A percentile compares a stretch with the other conserved stretches of the same genome.
Evolutionary conservation across 1,284 basidiomycete genomes (phyloP).

Genomic region (Bjerkandera adusta): DNA sequence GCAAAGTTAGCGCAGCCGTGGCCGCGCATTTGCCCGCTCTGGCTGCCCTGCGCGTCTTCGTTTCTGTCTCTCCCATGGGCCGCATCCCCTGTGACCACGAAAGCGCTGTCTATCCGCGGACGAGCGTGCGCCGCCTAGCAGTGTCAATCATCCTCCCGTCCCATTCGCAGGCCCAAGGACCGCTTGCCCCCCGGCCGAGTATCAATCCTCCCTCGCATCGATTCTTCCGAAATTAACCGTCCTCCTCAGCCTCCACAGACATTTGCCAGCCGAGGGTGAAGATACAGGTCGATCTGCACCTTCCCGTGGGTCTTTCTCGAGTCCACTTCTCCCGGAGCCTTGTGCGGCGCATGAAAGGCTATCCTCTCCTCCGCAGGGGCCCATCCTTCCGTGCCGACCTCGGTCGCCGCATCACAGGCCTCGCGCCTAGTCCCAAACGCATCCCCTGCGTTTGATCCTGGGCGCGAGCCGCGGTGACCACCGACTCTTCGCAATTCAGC

Average conservation of each 20-base stretch:
- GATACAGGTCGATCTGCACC: slow-evolving; percentile 13
- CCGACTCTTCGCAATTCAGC: no score
- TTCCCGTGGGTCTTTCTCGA: slow-evolving; percentile 7
- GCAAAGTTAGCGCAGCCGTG: no score
- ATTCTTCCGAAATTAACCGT: slow-evolving; percentile 9
- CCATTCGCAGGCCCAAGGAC: no score
- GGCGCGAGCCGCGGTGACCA: no score
- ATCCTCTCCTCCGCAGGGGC: no score
- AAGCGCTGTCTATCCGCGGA: neutral
- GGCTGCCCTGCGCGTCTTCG: no score
- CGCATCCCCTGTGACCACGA: neutral
- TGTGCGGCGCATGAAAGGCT: slow-evolving; percentile 11
- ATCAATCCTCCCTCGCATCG: neutral
- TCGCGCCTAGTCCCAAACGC: no score
- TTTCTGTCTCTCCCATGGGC: no score
- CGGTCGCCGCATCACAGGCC: slow-evolving; percentile 1
- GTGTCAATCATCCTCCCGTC: no score
- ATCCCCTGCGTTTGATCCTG: no score
- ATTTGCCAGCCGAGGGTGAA: neutral
- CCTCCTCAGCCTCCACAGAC: neutral
- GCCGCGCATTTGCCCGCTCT: neutral
- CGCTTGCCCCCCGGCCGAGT: neutral
- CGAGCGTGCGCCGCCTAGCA: no score
- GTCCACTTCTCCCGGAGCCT: slow-evolving; percentile 11
- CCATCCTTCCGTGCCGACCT: slow-evolving; percentile 10